phyloP scores from a whole-genome alignment of 345 rosid genomes.

The Boechera retrofracta region DNA sequence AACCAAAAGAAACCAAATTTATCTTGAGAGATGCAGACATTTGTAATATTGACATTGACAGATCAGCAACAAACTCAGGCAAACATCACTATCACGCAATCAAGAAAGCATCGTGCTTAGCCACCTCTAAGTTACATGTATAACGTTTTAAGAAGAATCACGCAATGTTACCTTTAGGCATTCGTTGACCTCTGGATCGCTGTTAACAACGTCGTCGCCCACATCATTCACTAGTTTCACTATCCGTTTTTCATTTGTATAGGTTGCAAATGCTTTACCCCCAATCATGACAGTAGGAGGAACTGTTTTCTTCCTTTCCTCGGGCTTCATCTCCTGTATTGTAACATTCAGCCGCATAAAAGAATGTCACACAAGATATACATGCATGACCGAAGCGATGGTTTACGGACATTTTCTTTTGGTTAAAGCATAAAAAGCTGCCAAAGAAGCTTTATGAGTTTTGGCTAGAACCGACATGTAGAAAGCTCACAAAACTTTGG shows the following conservation, averaged over 20 bases:
- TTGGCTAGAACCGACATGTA: neutral
- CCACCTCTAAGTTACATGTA: neutral
- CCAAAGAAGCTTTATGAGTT: conserved; percentile 15
- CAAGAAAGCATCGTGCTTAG: conserved; percentile 2
- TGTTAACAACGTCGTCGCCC: conserved; percentile 74
- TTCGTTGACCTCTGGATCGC: conserved; percentile 88
- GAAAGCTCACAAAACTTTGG: neutral
- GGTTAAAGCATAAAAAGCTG: neutral
- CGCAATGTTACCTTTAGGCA: conserved; percentile 69
- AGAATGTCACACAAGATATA: conserved; percentile 23
- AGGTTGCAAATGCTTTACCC: conserved; percentile 98
- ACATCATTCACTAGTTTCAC: conserved; percentile 97
- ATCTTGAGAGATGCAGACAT: conserved; percentile 1
- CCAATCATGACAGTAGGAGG: conserved; percentile 95
- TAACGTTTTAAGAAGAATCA: conserved; percentile 5
- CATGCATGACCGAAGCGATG: neutral
- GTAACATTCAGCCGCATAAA: conserved; percentile 44
- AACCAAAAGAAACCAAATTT: conserved; percentile 27
- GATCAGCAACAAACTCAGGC: conserved; percentile 12
- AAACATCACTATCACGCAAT: neutral
- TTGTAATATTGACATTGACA: conserved; percentile 9
- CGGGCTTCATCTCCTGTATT: conserved; percentile 77
- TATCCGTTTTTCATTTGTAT: conserved; percentile 93
- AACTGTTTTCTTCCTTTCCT: conserved; percentile 79
- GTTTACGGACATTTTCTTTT: neutral